A percentile compares a stretch with the other conserved stretches of the same genome.
Evolutionary conservation across 495 filamentous ascomycete species (phyloP).

Genomic region (Cercophora samala): DNA sequence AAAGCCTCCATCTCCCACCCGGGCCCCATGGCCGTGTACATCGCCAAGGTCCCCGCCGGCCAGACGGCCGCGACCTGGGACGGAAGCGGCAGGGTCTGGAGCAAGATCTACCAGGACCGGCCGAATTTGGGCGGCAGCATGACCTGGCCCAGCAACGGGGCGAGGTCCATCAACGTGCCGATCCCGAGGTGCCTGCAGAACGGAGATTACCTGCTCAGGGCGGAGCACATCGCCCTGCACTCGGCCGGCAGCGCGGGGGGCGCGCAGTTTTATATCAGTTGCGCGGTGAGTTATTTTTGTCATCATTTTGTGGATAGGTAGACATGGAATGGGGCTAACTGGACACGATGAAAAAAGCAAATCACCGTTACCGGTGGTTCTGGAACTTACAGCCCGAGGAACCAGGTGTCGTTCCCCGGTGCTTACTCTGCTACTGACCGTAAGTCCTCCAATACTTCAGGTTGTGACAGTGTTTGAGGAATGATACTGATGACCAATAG

Average conservation of each 20-base stretch:
- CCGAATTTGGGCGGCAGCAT: slow-evolving; percentile 38
- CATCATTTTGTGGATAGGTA: neutral
- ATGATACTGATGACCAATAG: neutral
- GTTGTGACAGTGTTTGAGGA: too few species aligned
- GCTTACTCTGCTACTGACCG: slow-evolving; percentile 41
- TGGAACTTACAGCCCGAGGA: slow-evolving; percentile 35
- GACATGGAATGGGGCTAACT: too few species aligned
- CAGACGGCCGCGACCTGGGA: slow-evolving; percentile 46
- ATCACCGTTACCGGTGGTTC: slow-evolving; percentile 41
- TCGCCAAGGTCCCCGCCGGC: slow-evolving; percentile 51
- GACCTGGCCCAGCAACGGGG: slow-evolving; percentile 44
- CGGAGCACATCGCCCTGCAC: slow-evolving; percentile 57
- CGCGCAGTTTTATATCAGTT: slow-evolving; percentile 56
- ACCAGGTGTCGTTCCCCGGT: slow-evolving; percentile 44
- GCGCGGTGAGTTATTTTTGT: slow-evolving; percentile 23
- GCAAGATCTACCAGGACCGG: slow-evolving; percentile 51
- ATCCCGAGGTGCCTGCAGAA: slow-evolving; percentile 49
- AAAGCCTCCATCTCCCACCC: slow-evolving; percentile 48
- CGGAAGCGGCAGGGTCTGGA: slow-evolving; percentile 50
- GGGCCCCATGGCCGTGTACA: slow-evolving; percentile 51
- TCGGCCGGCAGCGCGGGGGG: slow-evolving; percentile 41
- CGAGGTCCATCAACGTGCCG: slow-evolving; percentile 38
- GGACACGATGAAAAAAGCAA: too few species aligned
- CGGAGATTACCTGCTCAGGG: slow-evolving; percentile 58
- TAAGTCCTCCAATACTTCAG: neutral